A percentile compares a stretch with the other conserved stretches of the same genome.
Evolutionary conservation across 2,329 filamentous ascomycete genomes (phyloP).

Genomic region (Huntiella abstrusa): DNA sequence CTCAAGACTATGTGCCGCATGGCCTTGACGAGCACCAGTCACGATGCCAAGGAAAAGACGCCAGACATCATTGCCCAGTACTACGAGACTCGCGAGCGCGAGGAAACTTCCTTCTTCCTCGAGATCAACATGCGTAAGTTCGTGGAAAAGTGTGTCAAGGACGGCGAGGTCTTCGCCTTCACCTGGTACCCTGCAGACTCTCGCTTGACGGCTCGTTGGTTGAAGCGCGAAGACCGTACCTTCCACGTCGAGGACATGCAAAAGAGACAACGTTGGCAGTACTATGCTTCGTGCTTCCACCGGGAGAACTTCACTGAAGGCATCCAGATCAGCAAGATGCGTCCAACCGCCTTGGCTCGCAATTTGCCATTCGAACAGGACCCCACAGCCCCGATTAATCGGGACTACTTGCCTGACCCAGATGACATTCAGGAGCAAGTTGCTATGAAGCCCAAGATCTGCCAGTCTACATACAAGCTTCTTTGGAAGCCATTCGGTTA

Average conservation of each 20-base stretch:
- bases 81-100: slow-evolving; percentile 58
- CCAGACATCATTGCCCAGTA: slow-evolving; percentile 79
- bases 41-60: slow-evolving; percentile 83
- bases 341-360: slow-evolving; percentile 50
- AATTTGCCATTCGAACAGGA: slow-evolving; percentile 48
- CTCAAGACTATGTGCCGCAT: slow-evolving; percentile 65
- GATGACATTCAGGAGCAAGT: slow-evolving; percentile 41
- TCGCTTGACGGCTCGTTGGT: slow-evolving; percentile 37
- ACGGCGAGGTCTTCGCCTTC: slow-evolving; percentile 78
- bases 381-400: slow-evolving; percentile 26
- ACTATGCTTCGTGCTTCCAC: slow-evolving; percentile 85
- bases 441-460: slow-evolving; percentile 53
- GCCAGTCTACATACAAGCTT: slow-evolving; percentile 60
- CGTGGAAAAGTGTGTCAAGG: slow-evolving; percentile 82
- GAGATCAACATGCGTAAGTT: slow-evolving; percentile 84
- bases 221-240: slow-evolving; percentile 50
- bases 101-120: slow-evolving; percentile 73
- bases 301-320: slow-evolving; percentile 78
- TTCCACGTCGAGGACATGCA: slow-evolving; percentile 83
- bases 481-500: slow-evolving; percentile 52
- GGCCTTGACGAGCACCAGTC: slow-evolving; percentile 64
- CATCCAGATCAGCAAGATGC: slow-evolving; percentile 43
- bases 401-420: slow-evolving; percentile 32
- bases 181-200: slow-evolving; percentile 32
- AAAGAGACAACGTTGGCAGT: slow-evolving; percentile 69